Evolutionary conservation across 1,139 yeast species (phyloP), one percentile per base, ranked within the genome.

Genomic region (Kodamaea fungicola): DNA sequence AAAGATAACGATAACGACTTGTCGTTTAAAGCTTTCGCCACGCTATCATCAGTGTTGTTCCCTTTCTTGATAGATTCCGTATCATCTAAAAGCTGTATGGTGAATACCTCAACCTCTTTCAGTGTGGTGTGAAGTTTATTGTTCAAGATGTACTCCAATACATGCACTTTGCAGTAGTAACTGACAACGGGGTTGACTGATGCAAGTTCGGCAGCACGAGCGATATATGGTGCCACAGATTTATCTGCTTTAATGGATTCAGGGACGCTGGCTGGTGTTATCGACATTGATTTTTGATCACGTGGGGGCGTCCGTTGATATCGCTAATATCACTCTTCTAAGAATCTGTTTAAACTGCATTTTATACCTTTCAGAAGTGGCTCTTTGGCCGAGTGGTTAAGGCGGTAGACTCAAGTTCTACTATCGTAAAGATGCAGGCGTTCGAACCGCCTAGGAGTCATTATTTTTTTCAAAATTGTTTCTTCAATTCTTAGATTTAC

Each of bases 71-170:
- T 51, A 2, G 54, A 40, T 51, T 87, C 96, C 25, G 88, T 75
- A 4, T 76, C 76, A 52, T 81, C 90, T 41, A 87, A 62, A 39
- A 87, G 61, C 5, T 53, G 50, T 35, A 80, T 65, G 0, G 88
- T 83, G 52, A 77, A 82, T 2, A 47, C 50, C 26, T 84, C 86
- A 12, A 76, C 74, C 3, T 70, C 77, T 9, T 68, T 62, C 41
- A 76, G 72, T 2, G 59, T 51, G 16, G 69, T 58, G 52, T 87
- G 95, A 22, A 80, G 64, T 44, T 78, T 76, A 36, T 74, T 59
- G 33, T 69, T 70, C 22, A 87, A 62, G 7, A 87, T 80, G 49
- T 75, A 67, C 52, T 86, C 88, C 8, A 83, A 79, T 0, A 86
- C 85, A 48, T 81, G 79, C 28, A 76, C 54, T 52, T 71, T 70